Percentiles rank a stretch among this genome's conserved stretches.
These are phyloP conservation scores for Fusarium chlamydosporum DNA, from an alignment of 2,329 filamentous ascomycete species.

Conservation along the genomic window DNA sequence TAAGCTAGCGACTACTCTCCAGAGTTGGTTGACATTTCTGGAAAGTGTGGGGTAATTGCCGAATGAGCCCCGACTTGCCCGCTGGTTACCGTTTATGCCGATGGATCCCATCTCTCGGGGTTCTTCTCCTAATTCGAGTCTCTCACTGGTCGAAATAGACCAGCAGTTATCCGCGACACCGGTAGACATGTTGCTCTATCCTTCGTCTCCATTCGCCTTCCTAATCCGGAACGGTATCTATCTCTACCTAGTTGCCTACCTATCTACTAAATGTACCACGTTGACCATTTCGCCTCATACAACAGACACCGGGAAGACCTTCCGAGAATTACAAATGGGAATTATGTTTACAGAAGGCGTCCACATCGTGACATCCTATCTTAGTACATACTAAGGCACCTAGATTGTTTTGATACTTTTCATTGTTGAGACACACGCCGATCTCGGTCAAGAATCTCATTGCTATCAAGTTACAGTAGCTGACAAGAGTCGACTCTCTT, in stretches of 20 bases:
- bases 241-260: conserved; percentile 28
- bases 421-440: conserved; percentile 16
- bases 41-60: conserved; percentile 46
- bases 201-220: conserved; percentile 41
- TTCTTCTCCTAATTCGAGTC: conserved; percentile 38
- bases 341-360: conserved; percentile 19
- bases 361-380: not conserved
- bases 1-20: conserved; percentile 30
- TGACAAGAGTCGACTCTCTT: not conserved
- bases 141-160: conserved; percentile 34
- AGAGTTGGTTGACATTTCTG: conserved; percentile 20
- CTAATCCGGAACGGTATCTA: conserved; percentile 33
- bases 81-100: conserved; percentile 48
- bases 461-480: not conserved
- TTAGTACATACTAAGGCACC: not conserved
- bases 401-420: not conserved
- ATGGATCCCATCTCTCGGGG: conserved; percentile 32
- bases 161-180: conserved; percentile 7
- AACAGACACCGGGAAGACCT: conserved; percentile 21
- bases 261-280: conserved; percentile 1
- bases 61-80: conserved; percentile 30
- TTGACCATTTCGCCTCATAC: conserved; percentile 5
- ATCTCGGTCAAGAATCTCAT: conserved; percentile 14
- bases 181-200: conserved; percentile 18
- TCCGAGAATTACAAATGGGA: conserved; percentile 4